A percentile compares a stretch with the other conserved stretches of the same genome.
phyloP scores from a whole-genome alignment of 306 rosid genomes.

The Cicer pinnatifidum region DNA sequence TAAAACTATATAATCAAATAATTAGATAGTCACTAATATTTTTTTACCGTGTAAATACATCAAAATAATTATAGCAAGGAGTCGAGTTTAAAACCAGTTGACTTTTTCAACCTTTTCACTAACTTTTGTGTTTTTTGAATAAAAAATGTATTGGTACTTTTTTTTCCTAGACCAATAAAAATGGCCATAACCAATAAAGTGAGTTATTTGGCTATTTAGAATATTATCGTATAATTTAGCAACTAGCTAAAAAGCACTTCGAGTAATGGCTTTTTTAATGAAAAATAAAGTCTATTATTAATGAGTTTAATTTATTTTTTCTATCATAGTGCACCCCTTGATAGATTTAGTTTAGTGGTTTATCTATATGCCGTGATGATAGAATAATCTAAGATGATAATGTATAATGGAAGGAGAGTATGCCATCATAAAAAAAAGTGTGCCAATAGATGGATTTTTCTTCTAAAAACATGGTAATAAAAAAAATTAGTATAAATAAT shows the following conservation, averaged over 20 bases:
- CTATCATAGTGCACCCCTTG: slow-evolving; percentile 3
- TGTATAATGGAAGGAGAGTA: background rate
- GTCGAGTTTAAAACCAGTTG: too few relatives aligned
- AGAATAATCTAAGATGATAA: background rate
- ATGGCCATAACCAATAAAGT: slow-evolving; percentile 15
- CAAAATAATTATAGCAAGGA: too few relatives aligned
- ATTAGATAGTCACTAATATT: too few relatives aligned
- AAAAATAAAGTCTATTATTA: background rate
- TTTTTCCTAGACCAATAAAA: slow-evolving; percentile 27
- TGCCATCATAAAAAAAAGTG: background rate
- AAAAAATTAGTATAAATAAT: too few relatives aligned
- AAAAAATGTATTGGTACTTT: slow-evolving; percentile 13
- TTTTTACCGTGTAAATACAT: too few relatives aligned
- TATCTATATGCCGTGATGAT: slow-evolving; percentile 5
- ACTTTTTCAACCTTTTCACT: too few relatives aligned
- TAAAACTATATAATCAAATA: too few relatives aligned
- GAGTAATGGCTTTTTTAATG: background rate
- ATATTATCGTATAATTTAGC: background rate
- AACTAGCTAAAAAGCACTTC: background rate
- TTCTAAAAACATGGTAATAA: too few relatives aligned
- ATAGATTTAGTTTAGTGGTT: background rate
- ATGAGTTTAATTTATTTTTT: background rate
- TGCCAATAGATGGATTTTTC: background rate
- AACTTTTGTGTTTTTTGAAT: background rate
- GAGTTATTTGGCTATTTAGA: slow-evolving; percentile 8